A percentile compares a stretch with the other conserved stretches of the same genome.
phyloP scores from a whole-genome alignment of 306 rosid species.

The Ceratonia siliqua region DNA sequence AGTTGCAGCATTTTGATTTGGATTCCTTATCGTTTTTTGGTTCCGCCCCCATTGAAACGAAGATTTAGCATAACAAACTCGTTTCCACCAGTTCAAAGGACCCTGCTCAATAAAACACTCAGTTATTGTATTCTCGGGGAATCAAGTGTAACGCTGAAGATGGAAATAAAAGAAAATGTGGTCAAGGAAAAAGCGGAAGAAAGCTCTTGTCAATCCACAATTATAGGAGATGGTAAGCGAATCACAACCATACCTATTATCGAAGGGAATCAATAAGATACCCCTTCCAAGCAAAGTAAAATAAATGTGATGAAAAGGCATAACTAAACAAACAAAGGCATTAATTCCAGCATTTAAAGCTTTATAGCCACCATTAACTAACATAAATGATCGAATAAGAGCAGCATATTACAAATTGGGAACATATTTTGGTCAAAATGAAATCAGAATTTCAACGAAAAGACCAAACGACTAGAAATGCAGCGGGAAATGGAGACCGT shows the following conservation, averaged over 20 bases:
- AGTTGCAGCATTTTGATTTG: conserved; percentile 44
- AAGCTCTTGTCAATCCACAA: not conserved
- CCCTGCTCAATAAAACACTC: not conserved
- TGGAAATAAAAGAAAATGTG: not conserved
- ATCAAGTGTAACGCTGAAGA: not conserved
- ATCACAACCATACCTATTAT: not conserved
- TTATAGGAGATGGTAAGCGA: not conserved
- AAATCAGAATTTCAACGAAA: not conserved
- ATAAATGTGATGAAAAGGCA: not conserved
- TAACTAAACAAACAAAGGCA: not conserved
- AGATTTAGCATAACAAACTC: not conserved
- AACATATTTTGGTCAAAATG: not conserved
- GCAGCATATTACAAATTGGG: too few relatives aligned
- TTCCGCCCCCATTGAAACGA: conserved; percentile 13
- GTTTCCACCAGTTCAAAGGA: not conserved
- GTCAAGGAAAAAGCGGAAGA: not conserved
- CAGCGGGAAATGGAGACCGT: not conserved
- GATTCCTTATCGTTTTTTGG: not conserved
- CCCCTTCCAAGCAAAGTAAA: not conserved
- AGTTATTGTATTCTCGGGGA: not conserved
- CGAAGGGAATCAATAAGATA: not conserved
- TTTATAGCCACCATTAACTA: not conserved
- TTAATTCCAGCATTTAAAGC: not conserved
- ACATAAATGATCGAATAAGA: not conserved
- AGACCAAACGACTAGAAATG: not conserved